Percentiles rank a stretch among this genome's conserved stretches.
Conservation (phyloP, 345 rosid genomes). For the sweet orange (Citrus sinensis) region DNA sequence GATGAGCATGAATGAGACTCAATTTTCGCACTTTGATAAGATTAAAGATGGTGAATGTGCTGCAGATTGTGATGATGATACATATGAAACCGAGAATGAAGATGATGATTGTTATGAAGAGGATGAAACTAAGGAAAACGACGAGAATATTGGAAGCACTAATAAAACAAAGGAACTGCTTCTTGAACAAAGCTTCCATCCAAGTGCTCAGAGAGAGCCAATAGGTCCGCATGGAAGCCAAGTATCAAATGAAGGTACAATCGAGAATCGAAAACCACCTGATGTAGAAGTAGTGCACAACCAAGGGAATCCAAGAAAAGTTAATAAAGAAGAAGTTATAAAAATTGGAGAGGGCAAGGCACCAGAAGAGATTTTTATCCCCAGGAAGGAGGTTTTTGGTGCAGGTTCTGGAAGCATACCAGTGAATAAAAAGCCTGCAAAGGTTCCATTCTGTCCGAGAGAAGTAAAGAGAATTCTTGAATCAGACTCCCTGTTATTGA, state of each 20-base stretch:
- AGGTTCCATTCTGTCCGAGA: constrained; percentile 56
- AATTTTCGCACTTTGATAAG: constrained; percentile 22
- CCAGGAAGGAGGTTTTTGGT: constrained; percentile 9
- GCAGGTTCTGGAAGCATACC: constrained; percentile 5
- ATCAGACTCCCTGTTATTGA: constrained; percentile 27
- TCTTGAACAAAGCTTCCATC: constrained; percentile 2
- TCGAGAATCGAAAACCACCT: background rate
- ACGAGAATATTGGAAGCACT: constrained; percentile 6
- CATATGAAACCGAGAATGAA: constrained; percentile 34
- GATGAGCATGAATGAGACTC: constrained; percentile 41
- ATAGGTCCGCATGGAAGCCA: constrained; percentile 1
- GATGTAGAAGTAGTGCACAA: constrained; percentile 3
- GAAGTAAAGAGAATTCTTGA: constrained; percentile 46
- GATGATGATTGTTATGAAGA: constrained; percentile 24
- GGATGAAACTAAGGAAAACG: constrained; percentile 13
- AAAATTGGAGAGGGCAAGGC: background rate
- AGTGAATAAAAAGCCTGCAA: constrained; percentile 22
- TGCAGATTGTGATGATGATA: constrained; percentile 28
- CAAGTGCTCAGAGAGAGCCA: background rate
- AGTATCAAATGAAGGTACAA: constrained; percentile 8
- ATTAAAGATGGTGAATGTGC: constrained; percentile 22
- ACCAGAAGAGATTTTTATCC: constrained; percentile 7
- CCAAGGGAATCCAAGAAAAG: background rate
- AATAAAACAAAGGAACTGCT: constrained; percentile 7
- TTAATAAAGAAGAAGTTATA: constrained; percentile 11